These are phyloP conservation scores for Aspergillus brasiliensis DNA, from an alignment of 2,329 filamentous ascomycete species.

Conservation along the genomic window DNA sequence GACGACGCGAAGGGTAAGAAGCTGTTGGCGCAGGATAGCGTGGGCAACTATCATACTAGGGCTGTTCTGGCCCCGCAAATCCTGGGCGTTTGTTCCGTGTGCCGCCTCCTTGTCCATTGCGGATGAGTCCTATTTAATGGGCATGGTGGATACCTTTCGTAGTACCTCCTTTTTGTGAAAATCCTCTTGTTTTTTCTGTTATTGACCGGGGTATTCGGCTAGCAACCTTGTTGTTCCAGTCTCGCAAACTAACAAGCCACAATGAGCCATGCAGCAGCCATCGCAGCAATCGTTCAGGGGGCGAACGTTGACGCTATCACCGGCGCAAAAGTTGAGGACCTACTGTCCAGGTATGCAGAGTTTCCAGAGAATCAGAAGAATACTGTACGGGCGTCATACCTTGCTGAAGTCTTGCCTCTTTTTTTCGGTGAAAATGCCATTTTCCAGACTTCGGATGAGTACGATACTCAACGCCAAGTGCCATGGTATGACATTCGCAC, in stretches of 20 bases:
- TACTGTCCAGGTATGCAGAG: not conserved
- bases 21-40: not conserved
- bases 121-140: not conserved
- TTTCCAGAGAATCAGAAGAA: not conserved
- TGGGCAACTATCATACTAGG: not conserved
- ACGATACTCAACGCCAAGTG: not conserved
- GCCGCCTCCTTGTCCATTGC: not conserved
- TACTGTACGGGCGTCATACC: not conserved
- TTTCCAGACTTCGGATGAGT: not conserved
- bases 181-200: not conserved
- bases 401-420: not conserved
- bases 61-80: not conserved
- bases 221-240: not conserved
- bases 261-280: not conserved
- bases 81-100: not conserved
- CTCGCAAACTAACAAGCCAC: not conserved
- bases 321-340: not conserved
- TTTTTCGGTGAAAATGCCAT: not conserved
- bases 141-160: not conserved
- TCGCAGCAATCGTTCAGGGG: not conserved
- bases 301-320: not conserved
- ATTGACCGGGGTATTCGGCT: not conserved
- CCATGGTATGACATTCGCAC: not conserved
- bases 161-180: not conserved
- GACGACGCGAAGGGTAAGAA: not conserved